phyloP scores from a whole-genome alignment of 148 eudicot genomes.

The Chenopodium berlandieri region DNA sequence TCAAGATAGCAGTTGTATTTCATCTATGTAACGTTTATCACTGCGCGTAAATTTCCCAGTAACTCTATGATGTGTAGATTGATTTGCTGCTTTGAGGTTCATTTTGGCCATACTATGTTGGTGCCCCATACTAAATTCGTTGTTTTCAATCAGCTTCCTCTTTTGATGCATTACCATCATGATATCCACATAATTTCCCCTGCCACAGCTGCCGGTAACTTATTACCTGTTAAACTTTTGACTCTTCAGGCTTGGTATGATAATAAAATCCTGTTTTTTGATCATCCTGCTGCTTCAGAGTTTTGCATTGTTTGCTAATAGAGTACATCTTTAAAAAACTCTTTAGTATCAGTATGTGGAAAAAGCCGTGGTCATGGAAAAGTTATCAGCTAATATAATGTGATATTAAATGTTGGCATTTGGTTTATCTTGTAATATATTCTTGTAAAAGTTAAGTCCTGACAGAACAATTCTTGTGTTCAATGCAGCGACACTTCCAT shows the following conservation, averaged over 20 bases:
- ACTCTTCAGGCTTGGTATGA: background rate
- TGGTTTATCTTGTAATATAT: too few species aligned
- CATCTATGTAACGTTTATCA: background rate
- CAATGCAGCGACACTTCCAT: slow-evolving; percentile 47
- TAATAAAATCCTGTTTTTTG: too few species aligned
- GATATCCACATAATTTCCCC: background rate
- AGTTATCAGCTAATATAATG: background rate
- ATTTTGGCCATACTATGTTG: background rate
- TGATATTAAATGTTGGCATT: background rate
- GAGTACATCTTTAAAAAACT: background rate
- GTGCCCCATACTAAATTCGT: background rate
- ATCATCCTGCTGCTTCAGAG: too few species aligned
- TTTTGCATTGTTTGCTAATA: background rate
- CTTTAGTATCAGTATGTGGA: background rate
- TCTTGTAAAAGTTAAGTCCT: background rate
- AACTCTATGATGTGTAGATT: background rate
- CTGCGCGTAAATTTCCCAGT: background rate
- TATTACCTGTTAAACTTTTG: background rate
- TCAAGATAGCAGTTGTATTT: background rate
- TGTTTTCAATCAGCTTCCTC: background rate
- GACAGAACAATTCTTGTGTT: background rate
- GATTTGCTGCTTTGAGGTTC: background rate
- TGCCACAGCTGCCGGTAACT: background rate
- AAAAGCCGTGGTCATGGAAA: background rate
- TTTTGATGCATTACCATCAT: background rate